Percentiles rank a stretch among this genome's conserved stretches.
These are phyloP conservation scores for Pseudogymnoascus verrucosus DNA, from an alignment of 2,329 filamentous ascomycete species.

Conservation along the genomic window DNA sequence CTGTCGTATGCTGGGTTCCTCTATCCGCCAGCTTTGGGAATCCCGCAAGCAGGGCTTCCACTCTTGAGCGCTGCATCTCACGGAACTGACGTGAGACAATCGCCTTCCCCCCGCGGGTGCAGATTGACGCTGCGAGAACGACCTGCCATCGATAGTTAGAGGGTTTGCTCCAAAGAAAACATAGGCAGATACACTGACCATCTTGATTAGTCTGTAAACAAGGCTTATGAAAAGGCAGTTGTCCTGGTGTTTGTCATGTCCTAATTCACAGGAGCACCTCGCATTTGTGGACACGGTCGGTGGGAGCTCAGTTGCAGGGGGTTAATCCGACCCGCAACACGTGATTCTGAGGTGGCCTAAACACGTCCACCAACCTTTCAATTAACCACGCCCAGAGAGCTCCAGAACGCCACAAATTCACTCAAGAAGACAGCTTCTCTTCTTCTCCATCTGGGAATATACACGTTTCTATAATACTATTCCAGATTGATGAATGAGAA, in stretches of 20 bases:
- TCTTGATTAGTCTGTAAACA: constrained; percentile 7
- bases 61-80: constrained; percentile 92
- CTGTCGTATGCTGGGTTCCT: constrained; percentile 93
- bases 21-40: constrained; percentile 97
- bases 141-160: constrained; percentile 50
- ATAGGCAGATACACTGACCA: neutral
- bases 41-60: constrained; percentile 91
- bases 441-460: neutral
- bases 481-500: neutral
- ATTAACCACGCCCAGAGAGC: neutral
- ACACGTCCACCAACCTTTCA: neutral
- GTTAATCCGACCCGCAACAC: constrained; percentile 8
- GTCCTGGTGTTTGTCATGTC: constrained; percentile 2
- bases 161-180: neutral
- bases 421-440: neutral
- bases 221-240: neutral
- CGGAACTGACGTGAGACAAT: constrained; percentile 96
- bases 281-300: constrained; percentile 8
- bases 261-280: neutral
- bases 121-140: constrained; percentile 97
- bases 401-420: neutral
- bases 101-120: constrained; percentile 95
- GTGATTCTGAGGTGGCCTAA: neutral
- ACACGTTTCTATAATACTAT: neutral
- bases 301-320: constrained; percentile 6